Evolutionary conservation across 306 rosid species (phyloP), one percentile per base, ranked within the genome.

Genomic region (Gastrolobium villosum): DNA sequence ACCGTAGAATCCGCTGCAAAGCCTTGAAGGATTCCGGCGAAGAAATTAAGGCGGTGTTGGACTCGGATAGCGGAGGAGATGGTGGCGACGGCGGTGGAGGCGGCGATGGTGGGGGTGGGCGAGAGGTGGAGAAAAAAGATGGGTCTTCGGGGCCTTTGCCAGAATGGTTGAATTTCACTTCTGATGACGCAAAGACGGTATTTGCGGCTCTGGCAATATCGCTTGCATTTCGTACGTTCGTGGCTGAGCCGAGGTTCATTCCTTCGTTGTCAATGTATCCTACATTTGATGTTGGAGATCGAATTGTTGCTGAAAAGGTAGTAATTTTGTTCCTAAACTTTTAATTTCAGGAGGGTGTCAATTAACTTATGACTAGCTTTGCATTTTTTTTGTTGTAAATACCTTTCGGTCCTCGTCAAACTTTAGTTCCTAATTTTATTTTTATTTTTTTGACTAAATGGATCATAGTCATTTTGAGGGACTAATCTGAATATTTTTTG

Each of bases 211-310:
- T 95, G 55, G 99, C 90, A 3, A 79, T 85, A 31, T 82, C 89
- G 37, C 86, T 86, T 71, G 86, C 89, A 4, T 86, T 86, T 81
- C 88, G 98, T 59, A 40, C 94, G 3, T 91, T 93, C 70, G 84
- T 95, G 72, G 99, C 99, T 32, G 99, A 95, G 90, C 99, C 99
- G 64, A 89, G 99, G 89, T 95, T 67, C 84, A 95, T 95, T 90
- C 99, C 99, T 77, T 95, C 99, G 34, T 75, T 95, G 92, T 95
- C 99, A 30, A 95, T 95, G 99, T 95, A 91, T 85, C 99, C 99
- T 76, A 95, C 99, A 2, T 93, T 93, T 87, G 97, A 95, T 90
- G 98, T 95, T 79, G 99, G 99, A 76, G 99, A 95, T 80, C 91
- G 97, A 86, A 76, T 95, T 82, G 90, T 95, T 44, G 99, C 98